A percentile compares a stretch with the other conserved stretches of the same genome.
These are phyloP conservation scores for Apophysomyces elegans DNA, from an alignment of 371 early-diverging fungal genomes.

Conservation along the genomic window DNA sequence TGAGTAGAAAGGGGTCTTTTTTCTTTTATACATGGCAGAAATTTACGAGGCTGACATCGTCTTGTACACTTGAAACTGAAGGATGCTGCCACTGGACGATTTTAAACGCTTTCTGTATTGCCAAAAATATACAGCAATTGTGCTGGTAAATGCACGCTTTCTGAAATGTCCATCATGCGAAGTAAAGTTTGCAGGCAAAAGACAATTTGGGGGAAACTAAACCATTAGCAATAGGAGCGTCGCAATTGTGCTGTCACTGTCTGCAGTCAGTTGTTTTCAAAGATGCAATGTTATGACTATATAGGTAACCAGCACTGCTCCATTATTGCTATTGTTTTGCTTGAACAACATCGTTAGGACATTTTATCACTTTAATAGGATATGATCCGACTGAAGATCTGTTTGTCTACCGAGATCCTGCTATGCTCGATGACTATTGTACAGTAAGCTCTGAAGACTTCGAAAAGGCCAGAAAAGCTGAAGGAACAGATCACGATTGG, in stretches of 20 bases:
- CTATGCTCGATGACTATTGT: conserved; percentile 61
- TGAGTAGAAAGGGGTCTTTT: conserved; percentile 24
- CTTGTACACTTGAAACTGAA: conserved; percentile 10
- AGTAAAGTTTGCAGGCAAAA: conserved; percentile 24
- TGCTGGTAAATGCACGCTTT: conserved; percentile 69
- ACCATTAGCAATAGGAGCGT: conserved; percentile 30
- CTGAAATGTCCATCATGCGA: conserved; percentile 62
- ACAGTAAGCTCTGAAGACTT: conserved; percentile 55
- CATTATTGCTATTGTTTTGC: neutral
- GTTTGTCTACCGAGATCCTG: conserved; percentile 75
- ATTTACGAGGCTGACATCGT: neutral
- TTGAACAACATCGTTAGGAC: conserved; percentile 45
- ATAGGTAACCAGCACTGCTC: conserved; percentile 30
- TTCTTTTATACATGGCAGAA: neutral
- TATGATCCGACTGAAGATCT: conserved; percentile 65
- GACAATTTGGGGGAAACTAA: neutral
- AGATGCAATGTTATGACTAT: conserved; percentile 53
- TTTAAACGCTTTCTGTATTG: conserved; percentile 77
- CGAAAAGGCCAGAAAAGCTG: conserved; percentile 57
- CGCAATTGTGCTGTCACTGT: conserved; percentile 36
- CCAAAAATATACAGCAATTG: conserved; percentile 67
- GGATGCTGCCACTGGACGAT: conserved; percentile 71
- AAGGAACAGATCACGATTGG: conserved; percentile 74
- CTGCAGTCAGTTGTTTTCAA: conserved; percentile 39
- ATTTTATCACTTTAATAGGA: conserved; percentile 69